Percentiles rank a stretch among this genome's conserved stretches.
These are phyloP conservation scores for Clavispora carvajalis DNA, from an alignment of 805 yeast species.

Conservation along the genomic window DNA sequence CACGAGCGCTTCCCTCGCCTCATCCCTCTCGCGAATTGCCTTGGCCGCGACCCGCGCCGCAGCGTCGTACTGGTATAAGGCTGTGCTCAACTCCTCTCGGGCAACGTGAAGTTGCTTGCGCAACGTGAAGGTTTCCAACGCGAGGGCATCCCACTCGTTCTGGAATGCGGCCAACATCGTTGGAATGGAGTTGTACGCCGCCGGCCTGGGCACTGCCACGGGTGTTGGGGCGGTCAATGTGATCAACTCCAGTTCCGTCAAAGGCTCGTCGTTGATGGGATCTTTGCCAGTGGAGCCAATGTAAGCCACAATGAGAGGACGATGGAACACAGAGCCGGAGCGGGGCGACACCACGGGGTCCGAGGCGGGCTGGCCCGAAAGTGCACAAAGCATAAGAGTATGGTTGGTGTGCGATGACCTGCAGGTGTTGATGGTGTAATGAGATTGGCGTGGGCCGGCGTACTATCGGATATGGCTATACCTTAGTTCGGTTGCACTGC, in stretches of 20 bases:
- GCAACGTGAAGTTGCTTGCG: conserved; percentile 65
- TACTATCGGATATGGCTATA: no score
- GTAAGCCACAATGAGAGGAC: conserved; percentile 52
- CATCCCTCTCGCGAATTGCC: conserved; percentile 71
- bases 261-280: conserved; percentile 66
- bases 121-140: conserved; percentile 72
- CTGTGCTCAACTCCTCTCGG: conserved; percentile 67
- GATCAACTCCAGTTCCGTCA: conserved; percentile 55
- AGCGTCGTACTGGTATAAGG: conserved; percentile 84
- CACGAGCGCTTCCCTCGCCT: conserved; percentile 60
- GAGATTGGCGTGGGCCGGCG: no score
- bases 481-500: no score
- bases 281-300: conserved; percentile 63
- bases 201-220: conserved; percentile 32
- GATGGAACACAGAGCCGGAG: conserved; percentile 70
- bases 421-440: conserved; percentile 1
- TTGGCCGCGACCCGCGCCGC: conserved; percentile 80
- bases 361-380: conserved; percentile 68
- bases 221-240: conserved; percentile 18
- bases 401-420: conserved; percentile 2
- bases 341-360: conserved; percentile 73
- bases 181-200: conserved; percentile 68
- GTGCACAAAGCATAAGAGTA: conserved; percentile 20
- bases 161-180: conserved; percentile 69
- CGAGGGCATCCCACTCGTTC: conserved; percentile 84